These are phyloP conservation scores for Albugo laibachii DNA, from an alignment of 352 stramenopile species.

Conservation along the genomic window DNA sequence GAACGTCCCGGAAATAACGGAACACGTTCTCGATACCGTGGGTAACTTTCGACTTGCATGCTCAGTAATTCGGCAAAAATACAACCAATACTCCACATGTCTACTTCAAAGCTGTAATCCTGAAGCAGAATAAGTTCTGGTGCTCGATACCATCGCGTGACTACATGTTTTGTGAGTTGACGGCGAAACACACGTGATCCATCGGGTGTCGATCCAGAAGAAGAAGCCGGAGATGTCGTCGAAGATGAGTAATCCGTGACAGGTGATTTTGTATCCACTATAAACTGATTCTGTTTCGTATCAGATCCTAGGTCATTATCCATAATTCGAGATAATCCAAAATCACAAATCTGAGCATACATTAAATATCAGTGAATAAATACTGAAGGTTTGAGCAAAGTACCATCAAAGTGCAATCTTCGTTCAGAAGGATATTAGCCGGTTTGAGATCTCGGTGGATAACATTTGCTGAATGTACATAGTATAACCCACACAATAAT, in stretches of 20 bases:
- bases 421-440: conserved; percentile 15
- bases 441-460: conserved; percentile 18
- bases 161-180: conserved; percentile 81
- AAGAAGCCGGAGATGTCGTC: neutral
- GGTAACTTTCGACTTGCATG: conserved; percentile 11
- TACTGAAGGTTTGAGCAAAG: neutral
- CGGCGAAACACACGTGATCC: conserved; percentile 14
- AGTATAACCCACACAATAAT: conserved; percentile 57
- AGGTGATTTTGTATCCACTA: conserved; percentile 12
- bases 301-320: conserved; percentile 1
- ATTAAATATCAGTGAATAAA: neutral
- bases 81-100: conserved; percentile 88
- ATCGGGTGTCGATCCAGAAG: conserved; percentile 17
- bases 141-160: conserved; percentile 78
- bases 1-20: conserved; percentile 9
- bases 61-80: conserved; percentile 11
- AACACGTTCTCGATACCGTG: conserved; percentile 8
- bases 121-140: conserved; percentile 80
- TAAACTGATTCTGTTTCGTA: neutral
- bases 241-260: conserved; percentile 28
- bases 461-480: conserved; percentile 43
- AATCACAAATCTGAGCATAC: conserved; percentile 7
- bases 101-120: conserved; percentile 72
- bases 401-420: conserved; percentile 12
- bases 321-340: conserved; percentile 8